Evolutionary conservation across 2,329 filamentous ascomycete genomes (phyloP).

Genomic region (Claviceps pusilla): DNA sequence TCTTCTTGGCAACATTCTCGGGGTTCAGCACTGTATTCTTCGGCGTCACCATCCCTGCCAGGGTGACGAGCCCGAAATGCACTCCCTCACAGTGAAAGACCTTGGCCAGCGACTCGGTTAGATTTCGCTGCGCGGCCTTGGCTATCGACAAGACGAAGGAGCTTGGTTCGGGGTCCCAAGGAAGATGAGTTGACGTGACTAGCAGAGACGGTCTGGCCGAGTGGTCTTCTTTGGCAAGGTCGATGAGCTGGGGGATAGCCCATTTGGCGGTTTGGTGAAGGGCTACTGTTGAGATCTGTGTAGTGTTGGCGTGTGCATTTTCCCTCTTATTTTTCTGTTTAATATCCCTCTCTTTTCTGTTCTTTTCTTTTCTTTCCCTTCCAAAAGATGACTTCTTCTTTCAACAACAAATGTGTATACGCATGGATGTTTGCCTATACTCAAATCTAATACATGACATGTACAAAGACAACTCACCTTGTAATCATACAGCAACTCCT

Average conservation of each 20-base stretch:
- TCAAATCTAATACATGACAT: not conserved
- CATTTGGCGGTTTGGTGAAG: conserved; percentile 32
- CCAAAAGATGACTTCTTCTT: not conserved
- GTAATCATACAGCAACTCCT: conserved; percentile 34
- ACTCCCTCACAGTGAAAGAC: conserved; percentile 25
- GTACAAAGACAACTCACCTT: conserved; percentile 19
- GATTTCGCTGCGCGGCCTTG: conserved; percentile 36
- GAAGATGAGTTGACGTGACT: conserved; percentile 33
- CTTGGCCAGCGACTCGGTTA: conserved; percentile 28
- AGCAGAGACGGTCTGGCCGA: conserved; percentile 28
- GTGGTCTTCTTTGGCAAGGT: conserved; percentile 16
- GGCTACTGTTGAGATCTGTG: conserved; percentile 29
- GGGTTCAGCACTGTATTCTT: conserved; percentile 7
- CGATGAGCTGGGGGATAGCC: conserved; percentile 27
- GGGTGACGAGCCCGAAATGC: conserved; percentile 30
- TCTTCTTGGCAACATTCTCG: conserved; percentile 7
- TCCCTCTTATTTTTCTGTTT: not conserved
- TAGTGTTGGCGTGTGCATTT: not conserved
- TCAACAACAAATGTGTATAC: no score
- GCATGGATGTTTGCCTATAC: no score
- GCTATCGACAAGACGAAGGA: conserved; percentile 33
- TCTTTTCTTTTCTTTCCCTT: no score
- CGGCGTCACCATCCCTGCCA: conserved; percentile 22
- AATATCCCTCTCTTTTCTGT: not conserved
- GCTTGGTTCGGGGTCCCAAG: conserved; percentile 28